Conservation (phyloP, 352 stramenopile genomes). For the Globisporangium perplexum region DNA sequence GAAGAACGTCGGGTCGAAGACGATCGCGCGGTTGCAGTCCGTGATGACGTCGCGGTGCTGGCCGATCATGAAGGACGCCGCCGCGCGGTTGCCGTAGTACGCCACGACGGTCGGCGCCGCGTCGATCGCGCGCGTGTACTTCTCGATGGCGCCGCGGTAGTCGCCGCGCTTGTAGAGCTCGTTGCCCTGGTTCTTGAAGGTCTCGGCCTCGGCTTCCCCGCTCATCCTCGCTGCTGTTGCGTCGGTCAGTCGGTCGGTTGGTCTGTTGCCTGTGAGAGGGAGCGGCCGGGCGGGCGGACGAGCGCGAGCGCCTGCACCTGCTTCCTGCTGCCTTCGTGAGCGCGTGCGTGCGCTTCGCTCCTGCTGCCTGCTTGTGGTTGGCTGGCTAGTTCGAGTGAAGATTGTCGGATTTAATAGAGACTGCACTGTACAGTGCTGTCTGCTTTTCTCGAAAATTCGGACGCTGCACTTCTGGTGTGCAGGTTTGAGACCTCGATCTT, state of each 20-base stretch:
- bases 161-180: slow-evolving; percentile 90
- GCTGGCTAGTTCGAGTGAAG: no score
- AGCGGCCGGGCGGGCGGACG: no score
- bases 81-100: slow-evolving; percentile 90
- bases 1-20: slow-evolving; percentile 86
- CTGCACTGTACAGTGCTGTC: no score
- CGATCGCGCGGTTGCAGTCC: slow-evolving; percentile 87
- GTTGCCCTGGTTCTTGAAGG: slow-evolving; percentile 87
- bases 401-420: no score
- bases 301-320: no score
- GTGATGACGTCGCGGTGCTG: slow-evolving; percentile 87
- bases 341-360: slow-evolving; percentile 1
- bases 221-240: slow-evolving; percentile 29
- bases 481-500: no score
- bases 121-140: slow-evolving; percentile 90
- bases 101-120: slow-evolving; percentile 74
- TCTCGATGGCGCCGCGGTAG: slow-evolving; percentile 85
- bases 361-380: no score
- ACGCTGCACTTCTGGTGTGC: no score
- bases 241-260: no score
- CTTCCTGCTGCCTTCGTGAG: background rate
- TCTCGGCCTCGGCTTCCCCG: slow-evolving; percentile 51
- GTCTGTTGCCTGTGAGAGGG: slow-evolving; percentile 8
- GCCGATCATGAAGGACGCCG: slow-evolving; percentile 87
- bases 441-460: no score